Evolutionary conservation across 345 rosid species (phyloP).

Genomic region (Sonneratia caseolaris): DNA sequence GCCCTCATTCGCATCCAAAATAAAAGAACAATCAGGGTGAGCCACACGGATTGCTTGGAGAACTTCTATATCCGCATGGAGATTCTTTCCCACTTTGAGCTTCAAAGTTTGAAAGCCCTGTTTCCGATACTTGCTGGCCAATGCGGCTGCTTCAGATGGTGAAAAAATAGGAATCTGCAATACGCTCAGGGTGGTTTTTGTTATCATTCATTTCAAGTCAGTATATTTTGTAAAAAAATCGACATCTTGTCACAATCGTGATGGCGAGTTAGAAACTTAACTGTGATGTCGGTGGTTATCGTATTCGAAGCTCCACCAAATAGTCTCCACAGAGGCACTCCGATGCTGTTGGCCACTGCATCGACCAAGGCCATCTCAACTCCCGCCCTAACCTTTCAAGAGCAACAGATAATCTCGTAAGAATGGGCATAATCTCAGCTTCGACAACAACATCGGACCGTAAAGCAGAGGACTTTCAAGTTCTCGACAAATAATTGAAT

Average conservation of each 20-base stretch:
- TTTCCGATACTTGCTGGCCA: conserved; percentile 59
- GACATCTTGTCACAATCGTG: background rate
- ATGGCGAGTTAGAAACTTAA: conserved; percentile 32
- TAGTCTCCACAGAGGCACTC: conserved; percentile 65
- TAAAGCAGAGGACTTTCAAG: background rate
- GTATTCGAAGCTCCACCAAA: conserved; percentile 73
- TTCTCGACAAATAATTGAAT: background rate
- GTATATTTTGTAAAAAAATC: background rate
- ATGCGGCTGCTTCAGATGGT: conserved; percentile 59
- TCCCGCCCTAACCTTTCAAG: conserved; percentile 68
- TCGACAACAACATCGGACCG: background rate
- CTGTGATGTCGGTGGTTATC: conserved; percentile 81
- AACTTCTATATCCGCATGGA: conserved; percentile 62
- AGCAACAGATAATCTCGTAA: background rate
- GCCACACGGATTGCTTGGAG: conserved; percentile 73
- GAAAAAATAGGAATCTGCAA: conserved; percentile 89
- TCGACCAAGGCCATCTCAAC: conserved; percentile 91
- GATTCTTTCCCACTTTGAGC: conserved; percentile 88
- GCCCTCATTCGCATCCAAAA: conserved; percentile 96
- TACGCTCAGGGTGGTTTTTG: background rate
- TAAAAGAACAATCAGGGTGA: conserved; percentile 67
- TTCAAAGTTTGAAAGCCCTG: conserved; percentile 78
- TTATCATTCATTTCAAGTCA: background rate
- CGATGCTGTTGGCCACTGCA: conserved; percentile 68
- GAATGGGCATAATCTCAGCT: background rate